phyloP scores from a whole-genome alignment of 2,329 filamentous ascomycete species.

The Trichoderma sp. region DNA sequence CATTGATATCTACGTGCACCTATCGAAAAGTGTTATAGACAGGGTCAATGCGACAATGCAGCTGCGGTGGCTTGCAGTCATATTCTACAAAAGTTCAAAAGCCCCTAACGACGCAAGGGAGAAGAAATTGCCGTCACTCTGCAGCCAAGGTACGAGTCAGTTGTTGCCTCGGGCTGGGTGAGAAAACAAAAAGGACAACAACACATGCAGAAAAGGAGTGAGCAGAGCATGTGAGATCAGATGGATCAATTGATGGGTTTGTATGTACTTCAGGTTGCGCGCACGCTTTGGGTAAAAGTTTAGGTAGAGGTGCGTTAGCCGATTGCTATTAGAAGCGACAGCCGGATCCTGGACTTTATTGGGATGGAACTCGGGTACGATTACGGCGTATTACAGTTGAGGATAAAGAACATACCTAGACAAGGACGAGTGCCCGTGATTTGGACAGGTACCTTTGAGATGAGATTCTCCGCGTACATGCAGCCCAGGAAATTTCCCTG shows the following conservation, averaged over 20 bases:
- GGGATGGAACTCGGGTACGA: background rate
- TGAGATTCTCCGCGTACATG: background rate
- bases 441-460: background rate
- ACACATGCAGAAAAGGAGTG: background rate
- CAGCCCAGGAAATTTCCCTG: background rate
- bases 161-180: background rate
- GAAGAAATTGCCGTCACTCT: background rate
- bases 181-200: background rate
- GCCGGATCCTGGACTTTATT: background rate
- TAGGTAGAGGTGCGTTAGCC: background rate
- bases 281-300: background rate
- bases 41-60: background rate
- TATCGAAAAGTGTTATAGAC: background rate
- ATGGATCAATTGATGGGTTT: background rate
- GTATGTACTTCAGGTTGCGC: background rate
- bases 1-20: background rate
- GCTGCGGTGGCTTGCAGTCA: background rate
- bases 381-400: background rate
- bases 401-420: background rate
- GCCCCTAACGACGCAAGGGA: constrained; percentile 1
- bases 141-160: background rate
- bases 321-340: background rate
- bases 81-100: background rate
- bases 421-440: background rate
- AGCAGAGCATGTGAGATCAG: background rate